Evolutionary conservation across 352 stramenopile genomes (phyloP).

Genomic region (Elongisporangium prolatum): DNA sequence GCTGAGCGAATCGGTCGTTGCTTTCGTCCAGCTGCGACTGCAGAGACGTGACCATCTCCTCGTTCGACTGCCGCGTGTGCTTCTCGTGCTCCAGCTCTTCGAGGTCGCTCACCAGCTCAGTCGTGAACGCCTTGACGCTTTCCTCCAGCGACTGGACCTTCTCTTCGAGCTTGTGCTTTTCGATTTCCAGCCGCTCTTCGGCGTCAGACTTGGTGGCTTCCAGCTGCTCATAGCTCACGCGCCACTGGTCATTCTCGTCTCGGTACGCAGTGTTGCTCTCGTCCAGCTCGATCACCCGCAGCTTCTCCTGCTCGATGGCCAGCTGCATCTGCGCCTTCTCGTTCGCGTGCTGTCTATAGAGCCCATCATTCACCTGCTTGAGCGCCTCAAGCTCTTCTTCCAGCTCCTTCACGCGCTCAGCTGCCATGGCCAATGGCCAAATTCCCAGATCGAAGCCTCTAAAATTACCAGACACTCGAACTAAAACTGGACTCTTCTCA

Average conservation of each 20-base stretch:
- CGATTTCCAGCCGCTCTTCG: slow-evolving; percentile 40
- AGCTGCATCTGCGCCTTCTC: slow-evolving; percentile 79
- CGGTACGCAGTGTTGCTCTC: slow-evolving; percentile 37
- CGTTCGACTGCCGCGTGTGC: slow-evolving; percentile 15
- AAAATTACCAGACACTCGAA: background rate
- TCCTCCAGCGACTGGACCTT: slow-evolving; percentile 45
- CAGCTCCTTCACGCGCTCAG: slow-evolving; percentile 27
- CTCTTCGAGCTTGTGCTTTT: slow-evolving; percentile 48
- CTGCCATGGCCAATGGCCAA: background rate
- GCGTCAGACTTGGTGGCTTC: slow-evolving; percentile 39
- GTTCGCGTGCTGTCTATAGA: slow-evolving; percentile 63
- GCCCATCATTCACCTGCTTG: slow-evolving; percentile 45
- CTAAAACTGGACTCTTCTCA: no score
- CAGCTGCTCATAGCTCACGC: slow-evolving; percentile 50
- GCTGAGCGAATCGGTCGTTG: slow-evolving; percentile 49
- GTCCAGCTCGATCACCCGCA: slow-evolving; percentile 32
- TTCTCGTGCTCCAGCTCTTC: slow-evolving; percentile 53
- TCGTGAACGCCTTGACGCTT: slow-evolving; percentile 39
- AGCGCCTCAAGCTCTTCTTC: slow-evolving; percentile 52
- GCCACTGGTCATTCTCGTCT: slow-evolving; percentile 57
- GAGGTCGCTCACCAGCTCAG: slow-evolving; percentile 40
- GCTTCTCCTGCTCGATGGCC: slow-evolving; percentile 59
- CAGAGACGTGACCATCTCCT: slow-evolving; percentile 37
- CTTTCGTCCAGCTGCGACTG: slow-evolving; percentile 51
- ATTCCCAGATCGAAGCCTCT: background rate